Evolutionary conservation across 257 asterid genomes (phyloP), one percentile per base, ranked within the genome.

Genomic region (Petunia axillaris): DNA sequence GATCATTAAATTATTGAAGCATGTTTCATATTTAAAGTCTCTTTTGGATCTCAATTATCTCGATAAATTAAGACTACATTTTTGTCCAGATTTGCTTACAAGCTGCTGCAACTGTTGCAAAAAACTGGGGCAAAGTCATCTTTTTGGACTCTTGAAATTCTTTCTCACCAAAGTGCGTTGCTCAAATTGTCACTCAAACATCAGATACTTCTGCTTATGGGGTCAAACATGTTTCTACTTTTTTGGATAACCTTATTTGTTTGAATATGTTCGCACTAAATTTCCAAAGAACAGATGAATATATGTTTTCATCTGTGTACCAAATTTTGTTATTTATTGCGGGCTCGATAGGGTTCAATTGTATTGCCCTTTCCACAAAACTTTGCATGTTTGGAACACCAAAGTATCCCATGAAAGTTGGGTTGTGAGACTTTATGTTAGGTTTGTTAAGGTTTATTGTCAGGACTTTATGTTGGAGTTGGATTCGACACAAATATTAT

Each of bases 81-180:
- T 10, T 5, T 64, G 41, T 76, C 59, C 85, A 94, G 98, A 68
- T 93, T 85, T 94, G 98, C 93, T 90, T 94, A 62, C 90, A 86
- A 85, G 85, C 90, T 78, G 97, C 96, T 9, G 83, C 98, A 59
- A 82, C 76, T 73, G 88, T 91, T 79, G 97, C 95, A 41, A 87
- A 84, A 81, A 81, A 76, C 83, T 77, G 80, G 58, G 91, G 91
- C 85, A 88, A 81, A 68, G 93, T 93, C 71, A 65, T 94, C 83
- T 94, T 89, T 85, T 76, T 91, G 77, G 98, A 93, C 85, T 88
- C 98, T 0, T 92, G 98, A 64, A 94, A 94, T 81, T 93, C 98
- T 43, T 91, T 93, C 85, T 91, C 97, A 39, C 89, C 97, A 35
- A 94, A 86, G 87, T 91, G 97, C 54, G 77, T 93, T 80, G 93